Evolutionary conservation across 2,329 filamentous ascomycete species (phyloP).

Genomic region (Aspergillus japonicus): DNA sequence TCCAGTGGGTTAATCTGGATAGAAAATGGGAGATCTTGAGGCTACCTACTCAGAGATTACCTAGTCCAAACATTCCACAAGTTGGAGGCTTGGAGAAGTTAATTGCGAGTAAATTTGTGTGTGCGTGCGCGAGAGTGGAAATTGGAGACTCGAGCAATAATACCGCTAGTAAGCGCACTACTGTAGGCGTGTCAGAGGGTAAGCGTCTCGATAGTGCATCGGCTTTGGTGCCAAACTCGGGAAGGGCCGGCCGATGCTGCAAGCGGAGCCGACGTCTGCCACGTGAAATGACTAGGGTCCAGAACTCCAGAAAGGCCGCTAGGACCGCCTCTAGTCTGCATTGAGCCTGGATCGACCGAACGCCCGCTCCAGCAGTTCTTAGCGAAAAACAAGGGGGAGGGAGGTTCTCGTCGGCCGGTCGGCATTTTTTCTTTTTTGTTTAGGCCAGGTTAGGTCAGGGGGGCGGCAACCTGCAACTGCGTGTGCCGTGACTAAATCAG

Average conservation of each 20-base stretch:
- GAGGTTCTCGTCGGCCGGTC: not conserved
- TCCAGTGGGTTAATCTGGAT: not conserved
- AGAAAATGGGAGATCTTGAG: not conserved
- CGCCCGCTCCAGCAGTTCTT: constrained; percentile 29
- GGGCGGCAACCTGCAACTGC: not conserved
- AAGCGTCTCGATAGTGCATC: constrained; percentile 23
- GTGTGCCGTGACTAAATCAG: not conserved
- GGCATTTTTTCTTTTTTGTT: not conserved
- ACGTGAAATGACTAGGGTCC: constrained; percentile 29
- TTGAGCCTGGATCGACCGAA: constrained; percentile 11
- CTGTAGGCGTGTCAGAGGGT: constrained; percentile 9
- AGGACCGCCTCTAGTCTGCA: constrained; percentile 13
- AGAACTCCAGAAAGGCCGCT: constrained; percentile 20
- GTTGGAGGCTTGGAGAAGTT: not conserved
- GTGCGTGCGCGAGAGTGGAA: not conserved
- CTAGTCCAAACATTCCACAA: not conserved
- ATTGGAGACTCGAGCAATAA: not conserved
- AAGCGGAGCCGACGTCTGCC: constrained; percentile 23
- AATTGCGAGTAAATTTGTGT: no score
- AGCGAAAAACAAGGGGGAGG: not conserved
- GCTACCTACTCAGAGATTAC: no score
- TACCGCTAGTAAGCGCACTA: constrained; percentile 6
- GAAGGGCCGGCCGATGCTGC: constrained; percentile 26
- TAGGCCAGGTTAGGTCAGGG: no score
- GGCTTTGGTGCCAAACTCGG: constrained; percentile 32